These are phyloP conservation scores for Cystoderma amianthinum DNA, from an alignment of 768 basidiomycete species.

Conservation along the genomic window DNA sequence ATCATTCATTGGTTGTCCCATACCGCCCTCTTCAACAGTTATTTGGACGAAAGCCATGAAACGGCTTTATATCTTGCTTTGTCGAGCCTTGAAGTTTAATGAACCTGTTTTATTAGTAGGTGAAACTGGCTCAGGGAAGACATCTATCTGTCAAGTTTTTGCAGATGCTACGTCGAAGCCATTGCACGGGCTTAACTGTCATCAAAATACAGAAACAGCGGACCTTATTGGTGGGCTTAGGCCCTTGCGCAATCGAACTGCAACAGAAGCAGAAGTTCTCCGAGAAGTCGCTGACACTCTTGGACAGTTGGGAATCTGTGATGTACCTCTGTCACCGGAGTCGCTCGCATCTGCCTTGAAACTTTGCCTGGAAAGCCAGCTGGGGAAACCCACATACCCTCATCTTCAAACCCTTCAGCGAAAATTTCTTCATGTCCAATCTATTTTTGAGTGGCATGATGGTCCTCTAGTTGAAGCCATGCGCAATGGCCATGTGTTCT, in stretches of 20 bases:
- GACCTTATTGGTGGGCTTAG: conserved; percentile 93
- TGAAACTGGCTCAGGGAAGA: conserved; percentile 96
- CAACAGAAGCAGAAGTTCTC: conserved; percentile 42
- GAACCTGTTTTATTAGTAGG: conserved; percentile 96
- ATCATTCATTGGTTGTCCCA: conserved; percentile 47
- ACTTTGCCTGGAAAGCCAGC: conserved; percentile 15
- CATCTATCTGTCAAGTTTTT: conserved; percentile 89
- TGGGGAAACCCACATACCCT: conserved; percentile 18
- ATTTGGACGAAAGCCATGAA: conserved; percentile 96
- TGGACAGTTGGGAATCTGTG: conserved; percentile 28
- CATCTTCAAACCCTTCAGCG: conserved; percentile 34
- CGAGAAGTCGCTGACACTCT: conserved; percentile 36
- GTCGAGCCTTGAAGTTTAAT: conserved; percentile 81
- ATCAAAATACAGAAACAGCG: conserved; percentile 97
- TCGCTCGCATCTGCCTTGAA: conserved; percentile 18
- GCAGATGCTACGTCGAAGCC: conserved; percentile 56
- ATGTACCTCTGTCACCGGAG: conserved; percentile 14
- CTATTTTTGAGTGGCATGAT: conserved; percentile 95
- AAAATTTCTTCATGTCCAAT: conserved; percentile 44
- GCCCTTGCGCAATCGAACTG: conserved; percentile 72
- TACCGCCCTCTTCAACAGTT: conserved; percentile 43
- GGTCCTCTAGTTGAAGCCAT: conserved; percentile 95
- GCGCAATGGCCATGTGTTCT: conserved; percentile 75
- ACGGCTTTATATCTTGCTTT: conserved; percentile 76
- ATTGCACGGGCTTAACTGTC: conserved; percentile 82